Percentiles rank a stretch among this genome's conserved stretches.
phyloP scores from a whole-genome alignment of 768 basidiomycete species.

The Lyophyllum decastes region DNA sequence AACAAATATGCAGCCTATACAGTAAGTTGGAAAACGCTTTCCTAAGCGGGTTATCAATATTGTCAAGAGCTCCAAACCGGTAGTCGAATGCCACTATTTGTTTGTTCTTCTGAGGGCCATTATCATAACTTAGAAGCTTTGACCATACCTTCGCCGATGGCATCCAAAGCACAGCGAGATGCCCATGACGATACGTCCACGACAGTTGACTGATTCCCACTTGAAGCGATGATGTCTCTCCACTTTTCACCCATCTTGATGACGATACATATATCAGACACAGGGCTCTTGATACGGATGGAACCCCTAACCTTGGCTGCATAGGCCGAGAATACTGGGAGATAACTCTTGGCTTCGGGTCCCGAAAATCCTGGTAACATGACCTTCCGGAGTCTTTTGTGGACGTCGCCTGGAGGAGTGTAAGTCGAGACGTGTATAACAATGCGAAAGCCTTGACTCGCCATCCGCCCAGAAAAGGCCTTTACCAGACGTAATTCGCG shows the following conservation, averaged over 20 bases:
- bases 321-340: slow-evolving; percentile 39
- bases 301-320: slow-evolving; percentile 28
- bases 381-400: slow-evolving; percentile 48
- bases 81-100: slow-evolving; percentile 58
- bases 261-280: slow-evolving; percentile 2
- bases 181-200: slow-evolving; percentile 37
- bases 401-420: slow-evolving; percentile 31
- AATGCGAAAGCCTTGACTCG: slow-evolving; percentile 14
- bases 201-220: slow-evolving; percentile 27
- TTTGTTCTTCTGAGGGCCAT: too few species aligned
- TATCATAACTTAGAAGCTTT: neutral
- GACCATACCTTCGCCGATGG: slow-evolving; percentile 46
- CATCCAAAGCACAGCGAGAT: slow-evolving; percentile 49
- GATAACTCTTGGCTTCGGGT: slow-evolving; percentile 42
- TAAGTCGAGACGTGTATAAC: neutral
- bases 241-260: slow-evolving; percentile 38
- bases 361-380: slow-evolving; percentile 48
- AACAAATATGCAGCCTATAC: slow-evolving; percentile 25
- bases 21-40: slow-evolving; percentile 35
- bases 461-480: slow-evolving; percentile 45
- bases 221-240: slow-evolving; percentile 34
- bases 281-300: slow-evolving; percentile 4
- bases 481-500: slow-evolving; percentile 33
- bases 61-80: slow-evolving; percentile 41
- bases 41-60: slow-evolving; percentile 36